Conservation (phyloP, 2,329 filamentous ascomycete genomes). For the Aspergillus sp. region DNA sequence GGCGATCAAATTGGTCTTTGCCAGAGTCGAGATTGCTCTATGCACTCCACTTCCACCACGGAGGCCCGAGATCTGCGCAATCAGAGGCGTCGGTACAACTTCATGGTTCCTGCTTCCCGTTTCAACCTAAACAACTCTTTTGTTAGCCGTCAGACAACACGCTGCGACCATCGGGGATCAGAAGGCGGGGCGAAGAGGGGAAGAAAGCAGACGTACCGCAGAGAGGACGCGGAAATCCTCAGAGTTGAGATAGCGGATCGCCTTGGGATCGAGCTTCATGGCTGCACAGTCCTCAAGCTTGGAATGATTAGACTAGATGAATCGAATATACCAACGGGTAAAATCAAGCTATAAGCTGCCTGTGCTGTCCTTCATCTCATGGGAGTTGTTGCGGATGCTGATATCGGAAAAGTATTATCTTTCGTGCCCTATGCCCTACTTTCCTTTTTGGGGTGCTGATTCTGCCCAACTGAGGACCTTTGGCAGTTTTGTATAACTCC, state of each 20-base stretch:
- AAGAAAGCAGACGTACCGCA: conserved; percentile 57
- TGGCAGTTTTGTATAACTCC: background rate
- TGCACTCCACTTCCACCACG: conserved; percentile 75
- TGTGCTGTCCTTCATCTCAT: background rate
- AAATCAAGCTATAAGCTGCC: background rate
- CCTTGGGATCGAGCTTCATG: conserved; percentile 95
- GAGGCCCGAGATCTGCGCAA: conserved; percentile 76
- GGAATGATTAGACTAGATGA: background rate
- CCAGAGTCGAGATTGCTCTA: conserved; percentile 81
- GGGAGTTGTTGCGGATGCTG: conserved; percentile 8
- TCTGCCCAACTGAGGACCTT: too few species aligned
- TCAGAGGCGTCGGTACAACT: conserved; percentile 85
- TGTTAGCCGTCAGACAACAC: conserved; percentile 33
- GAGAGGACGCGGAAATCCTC: conserved; percentile 96
- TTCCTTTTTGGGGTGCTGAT: conserved; percentile 18
- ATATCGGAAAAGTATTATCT: conserved; percentile 25
- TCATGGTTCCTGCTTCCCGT: conserved; percentile 95
- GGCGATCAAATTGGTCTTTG: conserved; percentile 86
- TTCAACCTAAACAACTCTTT: conserved; percentile 63
- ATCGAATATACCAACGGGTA: background rate
- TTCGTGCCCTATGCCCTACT: conserved; percentile 36
- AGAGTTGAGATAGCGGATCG: conserved; percentile 81
- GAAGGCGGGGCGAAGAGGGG: conserved; percentile 19
- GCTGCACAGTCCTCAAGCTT: conserved; percentile 11
- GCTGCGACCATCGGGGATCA: conserved; percentile 7